Percentiles rank a stretch among this genome's conserved stretches.
These are phyloP conservation scores for Dysphania ambrosioides DNA, from an alignment of 148 eudicot genomes.

Conservation along the genomic window DNA sequence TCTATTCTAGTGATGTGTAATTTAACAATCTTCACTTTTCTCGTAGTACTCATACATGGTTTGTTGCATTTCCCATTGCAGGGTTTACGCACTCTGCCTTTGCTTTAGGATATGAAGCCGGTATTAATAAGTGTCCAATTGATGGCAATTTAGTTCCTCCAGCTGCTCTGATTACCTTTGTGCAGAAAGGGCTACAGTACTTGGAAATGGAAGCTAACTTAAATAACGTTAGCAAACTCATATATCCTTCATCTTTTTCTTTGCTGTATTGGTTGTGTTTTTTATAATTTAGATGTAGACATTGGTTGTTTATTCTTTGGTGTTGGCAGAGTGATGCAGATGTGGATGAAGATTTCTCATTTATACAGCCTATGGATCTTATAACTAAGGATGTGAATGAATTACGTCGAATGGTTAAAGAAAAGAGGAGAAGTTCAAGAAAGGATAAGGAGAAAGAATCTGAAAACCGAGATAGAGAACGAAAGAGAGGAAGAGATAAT, in stretches of 20 bases:
- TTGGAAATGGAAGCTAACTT: slow-evolving; percentile 75
- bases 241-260: slow-evolving; percentile 15
- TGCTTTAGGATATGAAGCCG: slow-evolving; percentile 70
- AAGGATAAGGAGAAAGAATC: slow-evolving; percentile 43
- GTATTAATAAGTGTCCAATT: slow-evolving; percentile 46
- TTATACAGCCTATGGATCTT: slow-evolving; percentile 70
- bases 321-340: slow-evolving; percentile 54
- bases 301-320: neutral
- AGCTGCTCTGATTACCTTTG: slow-evolving; percentile 57
- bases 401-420: slow-evolving; percentile 51
- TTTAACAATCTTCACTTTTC: neutral
- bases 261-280: neutral
- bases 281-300: neutral
- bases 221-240: slow-evolving; percentile 50
- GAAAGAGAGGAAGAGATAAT: slow-evolving; percentile 44
- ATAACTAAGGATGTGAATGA: slow-evolving; percentile 72
- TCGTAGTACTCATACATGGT: neutral
- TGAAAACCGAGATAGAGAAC: slow-evolving; percentile 44
- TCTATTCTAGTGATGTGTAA: neutral
- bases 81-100: slow-evolving; percentile 79
- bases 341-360: slow-evolving; percentile 62
- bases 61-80: slow-evolving; percentile 31
- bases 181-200: slow-evolving; percentile 75
- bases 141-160: slow-evolving; percentile 75
- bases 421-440: slow-evolving; percentile 47